A percentile compares a stretch with the other conserved stretches of the same genome.
Evolutionary conservation across 306 rosid species (phyloP).

Genomic region (Casuarina glauca): DNA sequence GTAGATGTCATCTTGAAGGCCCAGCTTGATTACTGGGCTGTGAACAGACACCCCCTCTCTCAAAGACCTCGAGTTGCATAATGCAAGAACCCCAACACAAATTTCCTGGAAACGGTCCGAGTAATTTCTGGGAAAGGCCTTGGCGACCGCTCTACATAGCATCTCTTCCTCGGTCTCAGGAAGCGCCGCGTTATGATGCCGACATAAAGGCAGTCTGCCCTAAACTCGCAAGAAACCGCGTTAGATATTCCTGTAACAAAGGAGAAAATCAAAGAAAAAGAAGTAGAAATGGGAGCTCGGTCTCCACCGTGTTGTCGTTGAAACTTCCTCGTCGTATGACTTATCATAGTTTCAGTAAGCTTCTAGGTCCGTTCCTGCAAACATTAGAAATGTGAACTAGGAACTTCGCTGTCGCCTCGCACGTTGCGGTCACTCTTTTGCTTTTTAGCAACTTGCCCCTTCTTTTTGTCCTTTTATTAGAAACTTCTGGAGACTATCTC

Average conservation of each 20-base stretch:
- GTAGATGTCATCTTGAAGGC: constrained; percentile 54
- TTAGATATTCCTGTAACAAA: neutral
- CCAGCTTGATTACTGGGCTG: constrained; percentile 60
- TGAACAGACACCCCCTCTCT: constrained; percentile 55
- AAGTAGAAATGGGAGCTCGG: no score
- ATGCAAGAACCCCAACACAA: constrained; percentile 49
- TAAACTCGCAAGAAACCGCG: neutral
- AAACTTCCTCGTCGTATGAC: no score
- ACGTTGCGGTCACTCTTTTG: no score
- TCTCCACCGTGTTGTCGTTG: no score
- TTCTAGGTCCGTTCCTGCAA: no score
- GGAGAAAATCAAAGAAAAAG: no score
- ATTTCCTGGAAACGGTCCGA: constrained; percentile 37
- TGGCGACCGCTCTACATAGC: constrained; percentile 37
- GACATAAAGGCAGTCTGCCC: neutral
- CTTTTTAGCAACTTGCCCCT: no score
- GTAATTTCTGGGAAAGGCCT: constrained; percentile 28
- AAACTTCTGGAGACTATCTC: no score
- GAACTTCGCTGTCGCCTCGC: no score
- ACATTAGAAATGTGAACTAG: no score
- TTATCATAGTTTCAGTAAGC: no score
- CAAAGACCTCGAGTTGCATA: constrained; percentile 55
- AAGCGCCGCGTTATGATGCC: neutral
- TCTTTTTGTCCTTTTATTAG: no score
- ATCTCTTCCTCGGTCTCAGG: constrained; percentile 16